Evolutionary conservation across 129 eudicot species (phyloP), one percentile per base, ranked within the genome.

Genomic region (Pulicaria dysenterica): DNA sequence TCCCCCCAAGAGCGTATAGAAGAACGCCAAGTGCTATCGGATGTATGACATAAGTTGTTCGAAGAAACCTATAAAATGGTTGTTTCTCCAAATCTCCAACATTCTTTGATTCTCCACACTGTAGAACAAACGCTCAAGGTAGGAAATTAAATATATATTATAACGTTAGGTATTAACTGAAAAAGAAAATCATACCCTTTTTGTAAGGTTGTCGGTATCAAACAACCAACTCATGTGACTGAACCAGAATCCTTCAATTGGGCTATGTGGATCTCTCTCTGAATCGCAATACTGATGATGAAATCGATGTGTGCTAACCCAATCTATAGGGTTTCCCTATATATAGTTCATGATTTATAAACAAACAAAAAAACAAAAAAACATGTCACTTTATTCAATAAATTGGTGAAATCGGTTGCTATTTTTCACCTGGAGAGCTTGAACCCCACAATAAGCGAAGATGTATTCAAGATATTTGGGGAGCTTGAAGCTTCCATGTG

Each of bases 381-480:
- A 8, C 51, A 9, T n/a, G n/a, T n/a, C n/a, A n/a, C n/a, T n/a
- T n/a, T n/a, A n/a, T n/a, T n/a, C n/a, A n/a, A n/a, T n/a, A n/a
- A n/a, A n/a, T n/a, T n/a, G n/a, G n/a, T n/a, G n/a, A n/a, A n/a
- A n/a, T n/a, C n/a, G n/a, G n/a, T n/a, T n/a, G n/a, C n/a, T n/a
- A n/a, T n/a, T 39, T 5, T n/a, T 31, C 8, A 91, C 97, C 97
- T 91, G 97, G 78, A 84, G 85, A 14, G 97, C 91, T 44, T 73
- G 89, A 80, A 69, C 88, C 10, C 97, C 97, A 69, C 89, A 88
- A 71, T 91, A 88, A 37, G 97, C 97, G 58, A 81, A 91, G 2
- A 80, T 46, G 56, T 88, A 91, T 78, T 91, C 97, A 2, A 88
- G 92, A 92, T 95, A 91, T 80, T 91, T 91, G 14, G 92, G 97